A percentile compares a stretch with the other conserved stretches of the same genome.
Conservation (phyloP, 2,329 filamentous ascomycete genomes). For the Fusarium bulbicola region DNA sequence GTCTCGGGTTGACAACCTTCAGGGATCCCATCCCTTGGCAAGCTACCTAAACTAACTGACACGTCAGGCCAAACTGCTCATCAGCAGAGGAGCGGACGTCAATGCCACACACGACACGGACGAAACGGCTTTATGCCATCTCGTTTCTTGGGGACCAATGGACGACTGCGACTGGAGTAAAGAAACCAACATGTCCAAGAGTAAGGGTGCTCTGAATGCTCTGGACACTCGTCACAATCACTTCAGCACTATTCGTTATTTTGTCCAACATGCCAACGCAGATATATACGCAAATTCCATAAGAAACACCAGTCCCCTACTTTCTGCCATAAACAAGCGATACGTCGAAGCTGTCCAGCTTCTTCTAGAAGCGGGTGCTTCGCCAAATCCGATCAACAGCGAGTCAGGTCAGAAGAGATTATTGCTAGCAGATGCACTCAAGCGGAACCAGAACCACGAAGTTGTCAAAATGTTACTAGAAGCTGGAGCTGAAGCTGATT, state of each 20-base stretch:
- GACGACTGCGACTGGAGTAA: neutral
- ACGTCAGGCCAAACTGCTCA: constrained; percentile 13
- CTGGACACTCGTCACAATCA: constrained; percentile 10
- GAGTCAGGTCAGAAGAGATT: constrained; percentile 9
- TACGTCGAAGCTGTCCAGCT: constrained; percentile 18
- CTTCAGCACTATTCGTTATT: constrained; percentile 20
- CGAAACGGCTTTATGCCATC: constrained; percentile 21
- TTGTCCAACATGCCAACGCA: constrained; percentile 16
- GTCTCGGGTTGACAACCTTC: neutral
- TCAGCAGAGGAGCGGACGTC: constrained; percentile 12
- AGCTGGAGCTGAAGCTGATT: constrained; percentile 29
- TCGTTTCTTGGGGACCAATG: constrained; percentile 12
- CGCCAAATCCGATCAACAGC: constrained; percentile 20
- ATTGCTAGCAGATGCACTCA: constrained; percentile 18
- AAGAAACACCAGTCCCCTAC: neutral
- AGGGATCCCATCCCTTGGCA: neutral
- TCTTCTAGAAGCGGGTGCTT: constrained; percentile 28
- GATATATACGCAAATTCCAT: constrained; percentile 14
- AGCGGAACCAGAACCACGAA: neutral
- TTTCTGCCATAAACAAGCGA: constrained; percentile 7
- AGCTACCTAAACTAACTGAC: constrained; percentile 2
- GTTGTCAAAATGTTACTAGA: constrained; percentile 14
- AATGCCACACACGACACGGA: constrained; percentile 4
- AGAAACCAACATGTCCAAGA: constrained; percentile 9
- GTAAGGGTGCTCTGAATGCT: constrained; percentile 11